Conservation (phyloP, 495 filamentous ascomycete genomes). For the Xylaria castorea region DNA sequence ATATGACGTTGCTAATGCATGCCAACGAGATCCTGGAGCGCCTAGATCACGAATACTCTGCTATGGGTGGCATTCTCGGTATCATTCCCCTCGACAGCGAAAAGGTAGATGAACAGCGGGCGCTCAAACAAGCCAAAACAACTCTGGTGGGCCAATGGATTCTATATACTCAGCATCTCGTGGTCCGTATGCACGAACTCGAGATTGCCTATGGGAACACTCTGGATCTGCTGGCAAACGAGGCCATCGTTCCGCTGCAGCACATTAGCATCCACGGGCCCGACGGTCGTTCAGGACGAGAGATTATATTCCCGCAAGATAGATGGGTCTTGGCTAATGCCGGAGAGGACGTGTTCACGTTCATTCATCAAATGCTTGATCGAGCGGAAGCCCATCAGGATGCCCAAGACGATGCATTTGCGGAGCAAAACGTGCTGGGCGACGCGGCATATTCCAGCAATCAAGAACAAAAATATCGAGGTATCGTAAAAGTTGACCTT, state of each 20-base stretch:
- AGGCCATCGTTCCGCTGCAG: conserved; percentile 56
- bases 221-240: conserved; percentile 53
- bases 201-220: conserved; percentile 56
- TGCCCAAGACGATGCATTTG: conserved; percentile 35
- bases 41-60: conserved; percentile 60
- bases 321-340: conserved; percentile 59
- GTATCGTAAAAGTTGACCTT: conserved; percentile 53
- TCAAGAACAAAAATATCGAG: conserved; percentile 39
- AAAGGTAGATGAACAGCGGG: conserved; percentile 34
- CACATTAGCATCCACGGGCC: conserved; percentile 43
- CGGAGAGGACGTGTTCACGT: conserved; percentile 54
- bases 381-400: conserved; percentile 46
- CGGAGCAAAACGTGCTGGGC: conserved; percentile 42
- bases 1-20: conserved; percentile 57
- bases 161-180: conserved; percentile 53
- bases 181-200: conserved; percentile 57
- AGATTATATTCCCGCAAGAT: conserved; percentile 57
- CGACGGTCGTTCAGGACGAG: conserved; percentile 46
- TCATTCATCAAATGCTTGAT: conserved; percentile 54
- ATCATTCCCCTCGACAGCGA: conserved; percentile 50
- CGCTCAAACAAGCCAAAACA: conserved; percentile 45
- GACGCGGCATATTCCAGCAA: conserved; percentile 34
- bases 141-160: conserved; percentile 59
- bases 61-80: conserved; percentile 56
- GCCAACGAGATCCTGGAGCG: conserved; percentile 60